Evolutionary conservation across 2,329 filamentous ascomycete species (phyloP).

Genomic region (Bipolaris sorokiniana): DNA sequence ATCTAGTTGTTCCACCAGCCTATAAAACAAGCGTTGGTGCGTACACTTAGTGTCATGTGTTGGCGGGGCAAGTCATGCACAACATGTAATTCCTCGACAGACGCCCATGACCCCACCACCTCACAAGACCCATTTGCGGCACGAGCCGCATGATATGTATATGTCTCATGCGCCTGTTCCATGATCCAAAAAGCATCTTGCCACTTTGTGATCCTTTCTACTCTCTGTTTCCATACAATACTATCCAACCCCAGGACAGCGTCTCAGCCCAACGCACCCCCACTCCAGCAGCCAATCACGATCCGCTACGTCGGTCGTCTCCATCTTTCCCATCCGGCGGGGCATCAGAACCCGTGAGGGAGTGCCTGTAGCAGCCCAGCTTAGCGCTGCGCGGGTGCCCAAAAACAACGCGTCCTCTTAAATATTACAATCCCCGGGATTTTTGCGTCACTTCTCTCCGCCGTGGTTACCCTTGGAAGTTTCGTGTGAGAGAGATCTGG

Average conservation of each 20-base stretch:
- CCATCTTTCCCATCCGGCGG: conserved; percentile 31
- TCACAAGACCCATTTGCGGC: conserved; percentile 19
- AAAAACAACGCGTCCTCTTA: conserved; percentile 38
- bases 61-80: conserved; percentile 9
- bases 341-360: conserved; percentile 39
- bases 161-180: conserved; percentile 16
- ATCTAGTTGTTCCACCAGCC: background rate
- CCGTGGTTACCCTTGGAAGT: conserved; percentile 6
- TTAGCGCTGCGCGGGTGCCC: conserved; percentile 34
- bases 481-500: conserved; percentile 13
- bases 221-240: conserved; percentile 32
- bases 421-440: conserved; percentile 37
- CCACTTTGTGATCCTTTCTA: conserved; percentile 33
- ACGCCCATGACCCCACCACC: conserved; percentile 10
- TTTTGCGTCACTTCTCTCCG: background rate
- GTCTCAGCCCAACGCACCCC: conserved; percentile 36
- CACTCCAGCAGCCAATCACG: conserved; percentile 41
- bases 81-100: conserved; percentile 1
- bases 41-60: background rate
- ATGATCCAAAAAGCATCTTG: conserved; percentile 14
- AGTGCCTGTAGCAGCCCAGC: conserved; percentile 42
- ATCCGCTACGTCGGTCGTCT: conserved; percentile 45
- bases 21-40: background rate
- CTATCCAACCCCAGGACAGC: conserved; percentile 33
- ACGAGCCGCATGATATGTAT: conserved; percentile 22